A percentile compares a stretch with the other conserved stretches of the same genome.
Conservation (phyloP, 495 filamentous ascomycete genomes). For the Trichodelitschia bisporula region DNA sequence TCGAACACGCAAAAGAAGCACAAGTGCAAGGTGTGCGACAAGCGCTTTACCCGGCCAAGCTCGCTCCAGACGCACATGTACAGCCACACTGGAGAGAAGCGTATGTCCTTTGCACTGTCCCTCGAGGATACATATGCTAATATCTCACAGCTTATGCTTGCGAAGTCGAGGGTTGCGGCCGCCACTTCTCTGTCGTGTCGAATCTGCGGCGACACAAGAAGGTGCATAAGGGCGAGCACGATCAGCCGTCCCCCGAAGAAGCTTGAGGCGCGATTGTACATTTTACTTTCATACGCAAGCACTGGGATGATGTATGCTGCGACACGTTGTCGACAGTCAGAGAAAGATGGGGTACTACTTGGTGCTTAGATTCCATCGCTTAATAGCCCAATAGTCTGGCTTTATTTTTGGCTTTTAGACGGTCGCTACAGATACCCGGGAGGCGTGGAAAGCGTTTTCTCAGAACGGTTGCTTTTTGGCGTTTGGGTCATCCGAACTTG, state of each 20-base stretch:
- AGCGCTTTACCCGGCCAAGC: conserved; percentile 89
- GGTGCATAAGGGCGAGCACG: conserved; percentile 71
- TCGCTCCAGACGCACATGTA: conserved; percentile 98
- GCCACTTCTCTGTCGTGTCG: conserved; percentile 94
- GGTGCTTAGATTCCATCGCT: too few species aligned
- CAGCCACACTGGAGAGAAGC: conserved; percentile 96
- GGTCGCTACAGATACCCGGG: not conserved
- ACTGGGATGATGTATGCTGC: too few species aligned
- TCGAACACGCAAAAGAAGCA: conserved; percentile 98
- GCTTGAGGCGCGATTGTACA: too few species aligned
- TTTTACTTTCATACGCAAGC: too few species aligned
- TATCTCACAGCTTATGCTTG: conserved; percentile 54
- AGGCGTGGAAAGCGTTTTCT: too few species aligned
- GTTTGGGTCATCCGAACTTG: too few species aligned
- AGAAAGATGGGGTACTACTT: too few species aligned
- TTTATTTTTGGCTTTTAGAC: too few species aligned
- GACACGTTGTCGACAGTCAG: too few species aligned
- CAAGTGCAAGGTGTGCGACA: conserved; percentile 98
- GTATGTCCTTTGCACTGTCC: conserved; percentile 35
- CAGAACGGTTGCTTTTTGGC: too few species aligned
- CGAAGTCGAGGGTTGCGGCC: conserved; percentile 83
- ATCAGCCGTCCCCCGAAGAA: conserved; percentile 17
- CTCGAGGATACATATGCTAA: conserved; percentile 13
- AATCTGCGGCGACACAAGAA: conserved; percentile 90
- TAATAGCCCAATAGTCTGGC: too few species aligned